Percentiles rank a stretch among this genome's conserved stretches.
phyloP scores from a whole-genome alignment of 176 grass and related monocot species.

The Oryza punctata region DNA sequence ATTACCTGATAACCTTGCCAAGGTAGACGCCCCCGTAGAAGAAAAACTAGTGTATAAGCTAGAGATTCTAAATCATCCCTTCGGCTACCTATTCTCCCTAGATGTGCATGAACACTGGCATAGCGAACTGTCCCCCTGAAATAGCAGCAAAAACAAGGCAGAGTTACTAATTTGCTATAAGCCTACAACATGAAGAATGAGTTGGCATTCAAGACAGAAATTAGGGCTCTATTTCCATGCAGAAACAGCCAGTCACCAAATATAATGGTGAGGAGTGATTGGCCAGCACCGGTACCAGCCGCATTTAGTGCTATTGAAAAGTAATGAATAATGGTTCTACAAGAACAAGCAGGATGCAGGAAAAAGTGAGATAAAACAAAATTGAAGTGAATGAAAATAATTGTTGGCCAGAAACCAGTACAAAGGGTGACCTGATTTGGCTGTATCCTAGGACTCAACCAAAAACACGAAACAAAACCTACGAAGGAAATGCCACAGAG shows the following conservation, averaged over 20 bases:
- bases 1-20: conserved; percentile 99
- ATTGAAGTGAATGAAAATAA: neutral
- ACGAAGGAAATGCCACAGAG: conserved; percentile 3
- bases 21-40: conserved; percentile 87
- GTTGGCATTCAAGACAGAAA: conserved; percentile 18
- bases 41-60: conserved; percentile 95
- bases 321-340: neutral
- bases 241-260: neutral
- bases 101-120: conserved; percentile 98
- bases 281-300: neutral
- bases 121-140: conserved; percentile 95
- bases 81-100: conserved; percentile 89
- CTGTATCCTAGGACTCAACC: neutral
- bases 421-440: neutral
- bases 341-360: neutral
- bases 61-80: conserved; percentile 99
- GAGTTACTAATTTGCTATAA: conserved; percentile 11
- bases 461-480: neutral
- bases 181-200: conserved; percentile 6
- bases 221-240: neutral
- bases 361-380: neutral
- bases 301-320: conserved; percentile 25
- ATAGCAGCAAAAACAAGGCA: conserved; percentile 20
- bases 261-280: conserved; percentile 1
- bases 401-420: conserved; percentile 5